Base-by-base conservation (phyloP, 352 stramenopile genomes). In the Pythium guiyangense region DNA sequence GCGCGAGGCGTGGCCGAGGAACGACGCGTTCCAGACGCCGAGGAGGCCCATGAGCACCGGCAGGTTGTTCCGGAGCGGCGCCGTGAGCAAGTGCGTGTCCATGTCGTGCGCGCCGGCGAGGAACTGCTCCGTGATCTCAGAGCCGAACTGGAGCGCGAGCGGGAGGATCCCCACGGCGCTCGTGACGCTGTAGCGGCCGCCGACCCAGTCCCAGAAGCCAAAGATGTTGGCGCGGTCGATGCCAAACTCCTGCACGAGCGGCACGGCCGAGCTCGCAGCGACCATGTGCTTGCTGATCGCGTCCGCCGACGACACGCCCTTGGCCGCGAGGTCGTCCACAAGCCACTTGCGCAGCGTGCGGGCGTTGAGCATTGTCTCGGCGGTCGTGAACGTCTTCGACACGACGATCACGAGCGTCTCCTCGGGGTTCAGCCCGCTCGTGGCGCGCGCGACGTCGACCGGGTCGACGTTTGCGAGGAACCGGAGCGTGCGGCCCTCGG, bases 361-460 rank as follows among this genome's bases (percentile, higher is more conserved):
- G 26, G 97, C 96, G 71, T 99, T 99, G 25, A 98, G 86, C 97
- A 99, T 99, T 34, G 97, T 99, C 79, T 99, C 97, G 18, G 96
- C 94, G 8, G 97, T 99, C 14, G 96, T 99, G 70, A 99, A 99
- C 2, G 95, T 99, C 77, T 99, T 99, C 62, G 86, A 98, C 40
- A 98, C 95, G 51, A 99, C 88, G 42, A 99, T 81, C 44, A 99
- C 90, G 6, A 99, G 73, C 3, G 97, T 99, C 50, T 94, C 87
- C 69, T 98, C 96, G 0, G 96, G 90, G 78, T 99, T 84, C 6
- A 98, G 74, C n/a, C 93, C 89, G 44, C 70, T 63, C 3, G 90
- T 97, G 39, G 80, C 86, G 47, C 95, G 77, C 31, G 90, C 90
- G 17, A 98, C 92, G 69, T 99, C 96, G 1, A 99, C 93, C 14